Conservation (phyloP, 2,329 filamentous ascomycete species). For the Zymoseptoria crescenta region DNA sequence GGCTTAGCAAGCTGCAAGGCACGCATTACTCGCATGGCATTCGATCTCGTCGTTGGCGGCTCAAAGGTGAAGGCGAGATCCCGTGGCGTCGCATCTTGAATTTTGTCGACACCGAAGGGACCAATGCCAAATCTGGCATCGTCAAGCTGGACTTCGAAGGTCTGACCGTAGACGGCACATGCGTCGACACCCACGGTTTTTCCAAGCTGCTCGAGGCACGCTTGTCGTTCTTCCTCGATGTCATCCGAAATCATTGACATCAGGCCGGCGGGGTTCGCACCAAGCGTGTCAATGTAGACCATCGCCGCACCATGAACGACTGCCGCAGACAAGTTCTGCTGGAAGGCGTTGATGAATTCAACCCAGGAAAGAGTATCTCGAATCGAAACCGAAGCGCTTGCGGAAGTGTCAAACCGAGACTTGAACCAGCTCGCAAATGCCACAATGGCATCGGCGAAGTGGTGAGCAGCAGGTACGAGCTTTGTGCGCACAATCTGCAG, state of each 20-base stretch:
- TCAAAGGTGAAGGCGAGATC: slow-evolving; percentile 68
- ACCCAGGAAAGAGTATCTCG: slow-evolving; percentile 91
- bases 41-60: slow-evolving; percentile 81
- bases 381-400: slow-evolving; percentile 74
- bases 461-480: slow-evolving; percentile 48
- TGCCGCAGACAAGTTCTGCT: slow-evolving; percentile 18
- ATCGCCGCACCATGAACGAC: slow-evolving; percentile 83
- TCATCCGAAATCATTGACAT: slow-evolving; percentile 63
- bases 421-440: slow-evolving; percentile 93
- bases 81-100: background rate
- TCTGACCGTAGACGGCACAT: slow-evolving; percentile 54
- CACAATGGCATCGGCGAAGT: slow-evolving; percentile 63
- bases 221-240: slow-evolving; percentile 61
- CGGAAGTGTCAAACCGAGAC: slow-evolving; percentile 64
- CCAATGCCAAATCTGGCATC: slow-evolving; percentile 58
- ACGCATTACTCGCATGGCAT: slow-evolving; percentile 82
- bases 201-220: slow-evolving; percentile 66
- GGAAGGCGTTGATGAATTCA: slow-evolving; percentile 66
- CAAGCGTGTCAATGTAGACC: slow-evolving; percentile 91
- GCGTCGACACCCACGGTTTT: slow-evolving; percentile 59
- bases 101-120: slow-evolving; percentile 57
- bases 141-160: slow-evolving; percentile 51
- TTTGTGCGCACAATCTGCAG: slow-evolving; percentile 78
- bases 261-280: slow-evolving; percentile 86
- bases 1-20: slow-evolving; percentile 85